Percentiles rank a stretch among this genome's conserved stretches.
Conservation (phyloP, 768 basidiomycete species). For the Jaapia argillacea region DNA sequence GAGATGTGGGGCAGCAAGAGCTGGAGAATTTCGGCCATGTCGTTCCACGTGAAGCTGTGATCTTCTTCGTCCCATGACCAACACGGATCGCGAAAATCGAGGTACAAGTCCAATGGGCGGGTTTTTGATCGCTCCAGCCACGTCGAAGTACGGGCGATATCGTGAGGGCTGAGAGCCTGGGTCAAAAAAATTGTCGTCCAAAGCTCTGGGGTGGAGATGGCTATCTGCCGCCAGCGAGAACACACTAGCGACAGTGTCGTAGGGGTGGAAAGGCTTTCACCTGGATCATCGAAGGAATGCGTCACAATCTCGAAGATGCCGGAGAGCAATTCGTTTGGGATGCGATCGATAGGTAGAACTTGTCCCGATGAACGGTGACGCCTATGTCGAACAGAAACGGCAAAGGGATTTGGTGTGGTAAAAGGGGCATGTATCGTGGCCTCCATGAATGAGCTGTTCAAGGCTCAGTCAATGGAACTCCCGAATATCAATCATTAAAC, state of each 20-base stretch:
- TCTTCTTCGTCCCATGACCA: slow-evolving; percentile 44
- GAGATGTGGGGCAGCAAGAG: slow-evolving; percentile 32
- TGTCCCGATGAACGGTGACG: no score
- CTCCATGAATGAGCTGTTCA: no score
- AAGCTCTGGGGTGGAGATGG: slow-evolving; percentile 32
- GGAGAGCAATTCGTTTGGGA: no score
- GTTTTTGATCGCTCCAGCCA: slow-evolving; percentile 36
- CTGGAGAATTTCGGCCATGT: slow-evolving; percentile 34
- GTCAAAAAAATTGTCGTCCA: slow-evolving; percentile 43
- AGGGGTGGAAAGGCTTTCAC: neutral
- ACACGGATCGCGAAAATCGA: slow-evolving; percentile 48
- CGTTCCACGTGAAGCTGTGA: slow-evolving; percentile 30
- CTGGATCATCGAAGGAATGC: neutral
- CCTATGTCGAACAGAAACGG: no score
- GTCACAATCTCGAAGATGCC: no score
- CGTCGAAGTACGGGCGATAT: slow-evolving; percentile 25
- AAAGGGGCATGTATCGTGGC: no score
- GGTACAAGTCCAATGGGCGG: slow-evolving; percentile 37
- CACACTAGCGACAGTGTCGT: slow-evolving; percentile 22
- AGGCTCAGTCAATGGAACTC: no score
- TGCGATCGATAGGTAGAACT: no score
- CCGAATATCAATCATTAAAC: no score
- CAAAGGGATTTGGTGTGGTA: no score
- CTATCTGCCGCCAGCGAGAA: slow-evolving; percentile 37
- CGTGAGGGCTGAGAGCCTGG: slow-evolving; percentile 28